These are phyloP conservation scores for Aristolochia fimbriata DNA, from an alignment of 164 flowering plant genomes.

Conservation along the genomic window DNA sequence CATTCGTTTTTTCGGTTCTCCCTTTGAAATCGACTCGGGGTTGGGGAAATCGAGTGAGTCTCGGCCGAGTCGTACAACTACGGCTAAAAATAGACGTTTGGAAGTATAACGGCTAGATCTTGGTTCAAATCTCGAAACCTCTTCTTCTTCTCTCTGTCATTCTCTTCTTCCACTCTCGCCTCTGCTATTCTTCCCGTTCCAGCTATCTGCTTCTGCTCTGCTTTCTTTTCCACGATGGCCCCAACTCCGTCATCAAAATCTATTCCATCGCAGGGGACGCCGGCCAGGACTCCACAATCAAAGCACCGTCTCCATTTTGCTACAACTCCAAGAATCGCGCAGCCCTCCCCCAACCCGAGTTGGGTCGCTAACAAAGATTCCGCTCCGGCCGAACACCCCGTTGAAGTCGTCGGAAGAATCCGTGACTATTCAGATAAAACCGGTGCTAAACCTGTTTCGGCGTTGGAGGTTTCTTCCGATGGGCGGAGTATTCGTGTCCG, in stretches of 20 bases:
- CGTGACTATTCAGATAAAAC: constrained; percentile 57
- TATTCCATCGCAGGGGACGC: constrained; percentile 20
- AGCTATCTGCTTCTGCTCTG: constrained; percentile 7
- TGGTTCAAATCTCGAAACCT: constrained; percentile 15
- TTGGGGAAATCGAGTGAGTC: too few relatives aligned
- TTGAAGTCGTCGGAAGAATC: constrained; percentile 78
- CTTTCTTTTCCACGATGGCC: constrained; percentile 35
- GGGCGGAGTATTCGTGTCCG: constrained; percentile 39
- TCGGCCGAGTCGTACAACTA: too few relatives aligned
- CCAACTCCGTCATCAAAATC: constrained; percentile 52
- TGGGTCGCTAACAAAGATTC: constrained; percentile 23
- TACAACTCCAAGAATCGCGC: constrained; percentile 15
- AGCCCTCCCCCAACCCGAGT: constrained; percentile 44
- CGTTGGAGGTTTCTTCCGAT: constrained; percentile 47
- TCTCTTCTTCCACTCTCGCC: too few relatives aligned
- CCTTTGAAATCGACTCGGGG: too few relatives aligned
- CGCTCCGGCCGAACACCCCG: constrained; percentile 63
- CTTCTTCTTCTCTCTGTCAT: constrained; percentile 5
- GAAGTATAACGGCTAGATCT: constrained; percentile 48
- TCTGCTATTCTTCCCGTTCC: background rate
- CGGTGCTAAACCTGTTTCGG: constrained; percentile 32
- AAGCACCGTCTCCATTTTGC: constrained; percentile 43
- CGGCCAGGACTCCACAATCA: constrained; percentile 54
- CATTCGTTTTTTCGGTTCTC: too few relatives aligned
- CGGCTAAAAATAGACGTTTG: constrained; percentile 28